Evolutionary conservation across 2,329 filamentous ascomycete species (phyloP), one percentile per base, ranked within the genome.

Genomic region (Apiospora marii): DNA sequence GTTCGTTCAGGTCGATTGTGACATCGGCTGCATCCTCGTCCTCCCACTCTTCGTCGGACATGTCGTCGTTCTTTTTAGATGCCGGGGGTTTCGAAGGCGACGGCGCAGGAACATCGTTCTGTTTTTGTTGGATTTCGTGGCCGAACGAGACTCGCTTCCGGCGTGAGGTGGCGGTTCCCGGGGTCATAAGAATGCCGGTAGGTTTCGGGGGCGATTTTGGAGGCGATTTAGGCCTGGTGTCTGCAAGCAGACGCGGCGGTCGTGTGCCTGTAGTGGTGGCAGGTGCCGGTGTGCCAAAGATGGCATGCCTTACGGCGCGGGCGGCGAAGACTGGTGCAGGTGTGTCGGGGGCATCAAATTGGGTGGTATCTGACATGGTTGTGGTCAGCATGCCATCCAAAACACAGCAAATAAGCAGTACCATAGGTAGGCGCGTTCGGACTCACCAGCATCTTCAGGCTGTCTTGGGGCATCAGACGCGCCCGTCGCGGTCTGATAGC

Each of bases 1-100:
- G 93, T 77, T 94, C 91, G 74, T 92, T 92, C 68, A 94, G 83
- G 77, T 95, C 93, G 68, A 92, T 83, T 0, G 92, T 94, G 72
- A 91, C 83, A 76, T 94, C 92, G 76, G 83, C 84, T 46, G 82
- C 41, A 37, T 64, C 79, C 49, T 88, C 85, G 67, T 88, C 87
- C 73, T 90, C 88, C 87, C 88, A 90, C 30, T 85, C 86, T 34
- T 86, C 87, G 2, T 88, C 80, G 0, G 76, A 77, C 43, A 76
- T 75, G 1, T 74, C 76, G 3, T 74, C 75, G 27, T 43, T 58
- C 48, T 70, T 67, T 24, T 70, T 41, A 12, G 58, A 19, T 34
- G 43, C 43, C 46, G 73, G 16, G 34, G n/a, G 44, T 34, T 58
- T 46, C n/a, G 67, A 48, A 16, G 77, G 69, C 78, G 83, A 64